These are phyloP conservation scores for Talaromyces stipitatus DNA, from an alignment of 495 filamentous ascomycete genomes.

Conservation along the genomic window DNA sequence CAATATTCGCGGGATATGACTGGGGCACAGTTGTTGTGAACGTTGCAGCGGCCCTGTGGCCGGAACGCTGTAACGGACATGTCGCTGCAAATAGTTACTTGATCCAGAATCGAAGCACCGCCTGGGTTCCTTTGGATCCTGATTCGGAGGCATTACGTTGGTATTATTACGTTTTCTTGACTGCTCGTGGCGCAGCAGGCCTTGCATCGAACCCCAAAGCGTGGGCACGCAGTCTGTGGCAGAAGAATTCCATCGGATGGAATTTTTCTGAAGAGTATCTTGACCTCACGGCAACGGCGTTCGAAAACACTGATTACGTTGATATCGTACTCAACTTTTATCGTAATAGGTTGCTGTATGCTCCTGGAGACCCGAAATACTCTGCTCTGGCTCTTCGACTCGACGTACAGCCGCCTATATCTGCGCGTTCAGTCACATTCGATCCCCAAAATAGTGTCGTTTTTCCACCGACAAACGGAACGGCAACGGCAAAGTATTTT, in stretches of 20 bases:
- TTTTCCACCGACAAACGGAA: constrained; percentile 10
- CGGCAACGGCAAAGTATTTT: constrained; percentile 10
- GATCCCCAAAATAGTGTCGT: constrained; percentile 10
- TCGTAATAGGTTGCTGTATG: constrained; percentile 1
- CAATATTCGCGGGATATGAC: constrained; percentile 10
- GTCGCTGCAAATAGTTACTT: constrained; percentile 12
- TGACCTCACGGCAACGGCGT: neutral
- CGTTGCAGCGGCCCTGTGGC: constrained; percentile 9
- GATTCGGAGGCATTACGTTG: constrained; percentile 5
- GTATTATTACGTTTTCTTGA: constrained; percentile 8
- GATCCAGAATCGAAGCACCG: constrained; percentile 10
- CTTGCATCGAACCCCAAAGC: constrained; percentile 1
- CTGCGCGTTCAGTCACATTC: constrained; percentile 6
- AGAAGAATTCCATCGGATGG: constrained; percentile 5
- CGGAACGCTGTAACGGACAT: constrained; percentile 9
- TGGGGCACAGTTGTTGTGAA: constrained; percentile 10
- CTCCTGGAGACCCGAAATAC: constrained; percentile 6
- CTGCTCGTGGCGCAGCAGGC: constrained; percentile 5
- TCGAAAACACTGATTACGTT: constrained; percentile 3
- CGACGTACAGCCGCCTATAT: constrained; percentile 9
- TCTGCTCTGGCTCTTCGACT: constrained; percentile 1
- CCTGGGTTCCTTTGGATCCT: constrained; percentile 7
- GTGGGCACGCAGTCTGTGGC: constrained; percentile 1
- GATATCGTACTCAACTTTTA: constrained; percentile 3
- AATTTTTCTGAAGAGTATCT: constrained; percentile 1